A percentile compares a stretch with the other conserved stretches of the same genome.
Conservation (phyloP, 1,284 basidiomycete genomes). For the Tremellales sp. region DNA sequence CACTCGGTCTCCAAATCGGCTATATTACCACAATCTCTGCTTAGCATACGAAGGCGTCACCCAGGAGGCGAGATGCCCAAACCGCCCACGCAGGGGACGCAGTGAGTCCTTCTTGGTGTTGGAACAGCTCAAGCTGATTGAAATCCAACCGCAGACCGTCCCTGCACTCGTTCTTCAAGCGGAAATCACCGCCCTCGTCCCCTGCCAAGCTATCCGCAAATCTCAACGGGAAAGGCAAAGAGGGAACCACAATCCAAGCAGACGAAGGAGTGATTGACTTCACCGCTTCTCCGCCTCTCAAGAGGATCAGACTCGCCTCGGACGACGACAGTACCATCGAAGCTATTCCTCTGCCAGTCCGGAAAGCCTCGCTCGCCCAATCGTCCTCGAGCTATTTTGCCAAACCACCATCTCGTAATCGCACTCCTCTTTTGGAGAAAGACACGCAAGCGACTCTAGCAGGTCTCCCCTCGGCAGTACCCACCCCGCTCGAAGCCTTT, state of each 20-base stretch:
- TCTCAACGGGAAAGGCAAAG: not conserved
- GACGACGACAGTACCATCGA: not conserved
- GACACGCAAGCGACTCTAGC: not conserved
- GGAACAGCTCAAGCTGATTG: too few relatives aligned
- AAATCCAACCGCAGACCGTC: too few relatives aligned
- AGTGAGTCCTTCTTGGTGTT: too few relatives aligned
- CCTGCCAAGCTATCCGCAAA: conserved; percentile 5
- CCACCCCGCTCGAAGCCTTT: conserved; percentile 15
- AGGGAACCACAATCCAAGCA: conserved; percentile 7
- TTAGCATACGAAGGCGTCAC: too few relatives aligned
- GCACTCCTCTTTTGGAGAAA: too few relatives aligned
- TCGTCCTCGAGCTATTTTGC: conserved; percentile 28
- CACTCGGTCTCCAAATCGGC: too few relatives aligned
- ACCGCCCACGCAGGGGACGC: too few relatives aligned
- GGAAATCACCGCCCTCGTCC: conserved; percentile 31
- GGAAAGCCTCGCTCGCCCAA: conserved; percentile 2
- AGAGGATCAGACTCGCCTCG: conserved; percentile 20
- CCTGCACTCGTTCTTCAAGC: conserved; percentile 45
- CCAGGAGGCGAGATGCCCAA: too few relatives aligned
- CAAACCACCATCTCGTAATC: not conserved
- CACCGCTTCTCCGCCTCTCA: conserved; percentile 30
- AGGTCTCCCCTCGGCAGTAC: not conserved
- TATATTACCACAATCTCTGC: too few relatives aligned
- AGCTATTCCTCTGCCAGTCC: too few relatives aligned
- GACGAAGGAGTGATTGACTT: conserved; percentile 27